phyloP scores from a whole-genome alignment of 108 stramenopile species.

The Cyclotella kingstonii region DNA sequence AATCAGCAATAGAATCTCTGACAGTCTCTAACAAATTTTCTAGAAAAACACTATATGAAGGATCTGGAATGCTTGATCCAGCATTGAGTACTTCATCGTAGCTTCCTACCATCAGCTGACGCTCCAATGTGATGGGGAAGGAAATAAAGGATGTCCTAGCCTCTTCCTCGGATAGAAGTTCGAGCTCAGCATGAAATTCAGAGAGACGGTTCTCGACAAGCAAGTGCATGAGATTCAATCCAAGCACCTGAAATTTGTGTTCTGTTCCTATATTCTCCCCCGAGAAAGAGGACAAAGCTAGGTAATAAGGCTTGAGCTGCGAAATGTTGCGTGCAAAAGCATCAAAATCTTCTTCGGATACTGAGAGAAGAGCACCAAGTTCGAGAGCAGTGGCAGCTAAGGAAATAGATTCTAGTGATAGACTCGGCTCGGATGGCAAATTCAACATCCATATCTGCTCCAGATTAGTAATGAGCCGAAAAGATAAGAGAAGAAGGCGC shows the following conservation, averaged over 20 bases:
- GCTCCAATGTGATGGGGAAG: conserved; percentile 83
- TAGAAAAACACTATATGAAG: conserved; percentile 78
- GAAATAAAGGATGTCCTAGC: conserved; percentile 57
- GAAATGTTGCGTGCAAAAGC: conserved; percentile 85
- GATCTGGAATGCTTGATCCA: conserved; percentile 57
- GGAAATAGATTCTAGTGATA: conserved; percentile 28
- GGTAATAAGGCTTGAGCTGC: conserved; percentile 74
- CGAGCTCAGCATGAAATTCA: conserved; percentile 89
- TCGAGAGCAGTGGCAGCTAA: conserved; percentile 66
- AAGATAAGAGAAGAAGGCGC: background rate
- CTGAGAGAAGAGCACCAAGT: conserved; percentile 77
- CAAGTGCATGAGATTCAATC: conserved; percentile 83
- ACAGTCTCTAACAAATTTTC: conserved; percentile 78
- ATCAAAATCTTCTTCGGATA: conserved; percentile 76
- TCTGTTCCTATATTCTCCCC: conserved; percentile 15
- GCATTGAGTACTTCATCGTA: conserved; percentile 78
- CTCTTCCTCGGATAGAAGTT: conserved; percentile 75
- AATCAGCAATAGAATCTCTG: conserved; percentile 83
- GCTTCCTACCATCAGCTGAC: conserved; percentile 84
- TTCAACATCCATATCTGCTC: conserved; percentile 59
- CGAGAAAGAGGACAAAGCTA: conserved; percentile 17
- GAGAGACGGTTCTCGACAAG: conserved; percentile 85
- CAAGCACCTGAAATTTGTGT: conserved; percentile 75
- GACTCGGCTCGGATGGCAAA: conserved; percentile 27
- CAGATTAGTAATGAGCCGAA: background rate